A percentile compares a stretch with the other conserved stretches of the same genome.
Evolutionary conservation across 1,139 yeast species (phyloP).

Genomic region (Geotrichum cucujoidarum): DNA sequence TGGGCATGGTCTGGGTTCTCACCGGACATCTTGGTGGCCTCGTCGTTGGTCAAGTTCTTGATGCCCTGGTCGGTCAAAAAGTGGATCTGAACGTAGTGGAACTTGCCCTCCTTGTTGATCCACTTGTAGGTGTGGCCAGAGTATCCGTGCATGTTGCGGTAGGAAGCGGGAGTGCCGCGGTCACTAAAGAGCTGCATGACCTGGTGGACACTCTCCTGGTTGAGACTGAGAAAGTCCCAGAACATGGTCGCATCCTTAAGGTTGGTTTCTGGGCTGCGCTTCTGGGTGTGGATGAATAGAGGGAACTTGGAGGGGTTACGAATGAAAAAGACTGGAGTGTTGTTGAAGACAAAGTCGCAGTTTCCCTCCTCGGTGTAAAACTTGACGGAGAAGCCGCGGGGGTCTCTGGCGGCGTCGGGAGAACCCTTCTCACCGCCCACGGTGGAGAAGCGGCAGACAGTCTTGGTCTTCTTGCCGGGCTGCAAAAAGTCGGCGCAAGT

Average conservation of each 20-base stretch:
- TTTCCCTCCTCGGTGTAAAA: conserved; percentile 85
- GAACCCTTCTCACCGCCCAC: conserved; percentile 87
- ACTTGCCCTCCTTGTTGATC: conserved; percentile 57
- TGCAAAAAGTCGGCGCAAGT: conserved; percentile 66
- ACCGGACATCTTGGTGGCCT: conserved; percentile 54
- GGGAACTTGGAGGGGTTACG: conserved; percentile 88
- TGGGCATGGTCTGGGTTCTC: conserved; percentile 60
- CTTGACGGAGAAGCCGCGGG: conserved; percentile 81
- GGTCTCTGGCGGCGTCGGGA: conserved; percentile 84
- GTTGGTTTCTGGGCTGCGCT: conserved; percentile 80
- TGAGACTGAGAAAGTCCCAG: conserved; percentile 66
- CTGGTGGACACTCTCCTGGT: conserved; percentile 62
- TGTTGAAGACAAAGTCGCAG: conserved; percentile 83
- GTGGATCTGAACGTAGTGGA: conserved; percentile 66
- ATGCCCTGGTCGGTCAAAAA: conserved; percentile 58
- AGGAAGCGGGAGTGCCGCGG: conserved; percentile 66
- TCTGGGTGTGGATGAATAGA: conserved; percentile 83
- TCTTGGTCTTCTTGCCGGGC: conserved; percentile 71
- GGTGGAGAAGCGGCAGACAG: conserved; percentile 75
- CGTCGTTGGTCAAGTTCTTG: conserved; percentile 51
- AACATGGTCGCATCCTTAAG: conserved; percentile 65
- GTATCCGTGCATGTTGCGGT: conserved; percentile 66
- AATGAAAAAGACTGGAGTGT: conserved; percentile 82
- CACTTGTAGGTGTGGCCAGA: conserved; percentile 76
- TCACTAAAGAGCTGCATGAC: conserved; percentile 60